A percentile compares a stretch with the other conserved stretches of the same genome.
These are phyloP conservation scores for Solanum hybrid DNA, from an alignment of 305 asterid genomes.

Conservation along the genomic window DNA sequence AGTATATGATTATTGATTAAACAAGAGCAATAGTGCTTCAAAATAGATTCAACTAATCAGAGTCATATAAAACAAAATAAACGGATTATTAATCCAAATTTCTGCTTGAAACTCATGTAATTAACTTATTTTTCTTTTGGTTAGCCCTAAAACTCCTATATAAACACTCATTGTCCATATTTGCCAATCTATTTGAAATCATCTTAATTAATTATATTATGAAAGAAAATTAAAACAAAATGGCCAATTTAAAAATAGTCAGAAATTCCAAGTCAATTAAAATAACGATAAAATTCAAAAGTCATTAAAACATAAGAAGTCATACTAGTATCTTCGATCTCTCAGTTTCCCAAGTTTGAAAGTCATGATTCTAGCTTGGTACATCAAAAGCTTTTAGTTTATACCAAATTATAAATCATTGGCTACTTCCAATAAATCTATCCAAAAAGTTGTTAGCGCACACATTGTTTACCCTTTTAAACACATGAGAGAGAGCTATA, in stretches of 20 bases:
- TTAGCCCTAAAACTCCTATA: background rate
- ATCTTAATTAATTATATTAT: background rate
- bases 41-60: background rate
- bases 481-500: background rate
- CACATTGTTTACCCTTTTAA: background rate
- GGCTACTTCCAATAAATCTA: background rate
- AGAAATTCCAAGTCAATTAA: background rate
- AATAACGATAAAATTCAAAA: background rate
- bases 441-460: background rate
- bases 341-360: background rate
- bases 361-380: background rate
- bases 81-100: background rate
- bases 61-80: background rate
- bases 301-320: background rate
- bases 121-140: background rate
- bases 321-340: background rate
- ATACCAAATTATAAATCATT: background rate
- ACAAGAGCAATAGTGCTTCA: background rate
- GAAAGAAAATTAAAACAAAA: background rate
- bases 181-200: background rate
- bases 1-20: background rate
- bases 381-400: background rate
- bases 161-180: background rate
- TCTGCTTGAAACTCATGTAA: background rate
- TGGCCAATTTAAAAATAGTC: background rate